Base-by-base conservation (phyloP, 176 grass and related monocot species). In the Oryza rufipogon region DNA sequence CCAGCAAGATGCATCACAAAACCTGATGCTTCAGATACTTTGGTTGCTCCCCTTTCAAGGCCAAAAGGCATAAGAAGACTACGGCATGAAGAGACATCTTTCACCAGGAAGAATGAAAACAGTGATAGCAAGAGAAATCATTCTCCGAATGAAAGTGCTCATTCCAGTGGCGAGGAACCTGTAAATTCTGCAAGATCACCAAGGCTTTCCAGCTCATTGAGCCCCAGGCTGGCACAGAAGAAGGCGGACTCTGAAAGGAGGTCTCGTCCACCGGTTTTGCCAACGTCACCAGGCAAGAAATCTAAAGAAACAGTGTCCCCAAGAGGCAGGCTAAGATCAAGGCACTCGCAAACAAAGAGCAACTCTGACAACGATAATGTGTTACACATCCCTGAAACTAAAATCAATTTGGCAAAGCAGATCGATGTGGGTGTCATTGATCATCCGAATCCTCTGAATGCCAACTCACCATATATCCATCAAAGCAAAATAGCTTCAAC, bases 161-260 rank as follows among this genome's bases (percentile, higher is more conserved):
- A 32, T 75, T 81, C 61, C 30, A 75, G 33, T 78, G 61, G 5
- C 9, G 78, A 86, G n/a, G 70, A 86, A 45, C 60, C 32, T 66
- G 79, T 84, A 48, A 80, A 72, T 34, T 64, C 41, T 77, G 64
- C 64, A 82, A 81, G 49, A 34, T 93, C 84, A 68, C 60, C 78
- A n/a, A 61, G 60, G 68, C 67, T 46, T 87, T 81, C 83, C 9
- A 87, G 48, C 15, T 68, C 60, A 5, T 28, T 70, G 73, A 89
- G 83, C 80, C 91, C 87, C n/a, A 85, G 81, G 74, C 54, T 86
- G 47, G 64, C 70, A 20, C 80, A 83, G 22, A 91, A 49, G 64
- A 88, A 91, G 49, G 34, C 75, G 30, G 74, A 96, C 19, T 82
- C 63, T 70, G 73, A 87, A 74, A 86, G 70, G 64, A 86, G 47